These are phyloP conservation scores for Beta lomatogona DNA, from an alignment of 179 eudicot genomes.

Conservation along the genomic window DNA sequence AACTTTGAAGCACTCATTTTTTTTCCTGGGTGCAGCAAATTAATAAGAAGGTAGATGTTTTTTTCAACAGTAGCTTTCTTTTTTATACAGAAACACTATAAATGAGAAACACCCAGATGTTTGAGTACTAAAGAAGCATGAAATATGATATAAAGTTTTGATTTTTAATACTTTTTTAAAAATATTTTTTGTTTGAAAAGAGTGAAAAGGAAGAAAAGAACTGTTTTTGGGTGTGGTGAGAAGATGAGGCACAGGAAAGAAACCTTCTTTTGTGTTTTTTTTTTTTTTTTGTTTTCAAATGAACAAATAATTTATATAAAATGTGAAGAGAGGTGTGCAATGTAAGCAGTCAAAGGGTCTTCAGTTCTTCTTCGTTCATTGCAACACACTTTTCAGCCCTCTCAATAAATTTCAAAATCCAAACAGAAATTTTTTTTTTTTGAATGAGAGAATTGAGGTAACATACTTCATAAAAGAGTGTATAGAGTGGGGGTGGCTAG, in stretches of 20 bases:
- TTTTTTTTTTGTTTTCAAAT: not conserved
- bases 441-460: conserved; percentile 16
- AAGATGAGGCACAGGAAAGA: not conserved
- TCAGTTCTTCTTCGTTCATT: conserved; percentile 9
- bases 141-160: conserved; percentile 18
- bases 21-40: not conserved
- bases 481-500: conserved; percentile 20
- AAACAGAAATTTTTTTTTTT: conserved; percentile 21
- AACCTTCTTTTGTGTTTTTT: not conserved
- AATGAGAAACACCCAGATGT: conserved; percentile 15
- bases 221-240: conserved; percentile 9
- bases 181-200: conserved; percentile 18
- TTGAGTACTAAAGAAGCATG: conserved; percentile 38
- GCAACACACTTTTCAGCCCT: conserved; percentile 24
- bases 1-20: conserved; percentile 93
- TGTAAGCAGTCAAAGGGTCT: conserved; percentile 30
- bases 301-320: not conserved
- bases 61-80: conserved; percentile 19
- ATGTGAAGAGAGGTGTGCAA: not conserved
- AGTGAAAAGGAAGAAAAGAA: conserved; percentile 31
- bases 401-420: conserved; percentile 37
- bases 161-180: not conserved
- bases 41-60: not conserved
- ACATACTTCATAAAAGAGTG: not conserved
- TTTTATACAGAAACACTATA: conserved; percentile 7